Evolutionary conservation across 140 eudicot genomes (phyloP), one percentile per base, ranked within the genome.

Genomic region (Cichorium intybus): DNA sequence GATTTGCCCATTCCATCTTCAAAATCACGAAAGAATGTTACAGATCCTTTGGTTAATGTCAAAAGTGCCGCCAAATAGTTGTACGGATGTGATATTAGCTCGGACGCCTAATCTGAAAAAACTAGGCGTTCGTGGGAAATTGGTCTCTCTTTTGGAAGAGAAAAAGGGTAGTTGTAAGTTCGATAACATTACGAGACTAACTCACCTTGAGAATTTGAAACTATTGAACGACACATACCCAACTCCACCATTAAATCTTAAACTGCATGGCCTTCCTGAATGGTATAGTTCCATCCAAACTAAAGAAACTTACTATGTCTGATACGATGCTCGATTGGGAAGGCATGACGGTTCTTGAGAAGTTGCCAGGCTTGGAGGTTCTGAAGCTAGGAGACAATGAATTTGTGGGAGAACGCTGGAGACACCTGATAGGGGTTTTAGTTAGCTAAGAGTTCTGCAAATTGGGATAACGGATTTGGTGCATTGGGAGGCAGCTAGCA

Each of bases 271-370:
- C 43, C 78, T 75, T 58, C 85, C 81, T 11, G 74, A 65, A 15
- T 64, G 70, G 27, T 62, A 74, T 24, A 75, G 69, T 79, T 55
- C 80, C 77, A 39, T 74, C 81, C 0, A 80, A 75, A 47, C 74
- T 80, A 29, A 71, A 62, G 77, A 72, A 71, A 50, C 58, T 80
- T n/a, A n/a, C n/a, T n/a, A n/a, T n/a, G n/a, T n/a, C n/a, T n/a
- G n/a, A n/a, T n/a, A n/a, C n/a, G n/a, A n/a, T n/a, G n/a, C n/a
- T n/a, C n/a, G n/a, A n/a, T n/a, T n/a, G n/a, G n/a, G n/a, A n/a
- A n/a, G n/a, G n/a, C n/a, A n/a, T n/a, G n/a, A n/a, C n/a, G n/a
- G n/a, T n/a, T n/a, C n/a, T n/a, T n/a, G n/a, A n/a, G n/a, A n/a
- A n/a, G n/a, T n/a, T n/a, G n/a, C n/a, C n/a, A n/a, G n/a, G n/a